phyloP scores from a whole-genome alignment of 306 rosid species.

The Purshia tridentata region DNA sequence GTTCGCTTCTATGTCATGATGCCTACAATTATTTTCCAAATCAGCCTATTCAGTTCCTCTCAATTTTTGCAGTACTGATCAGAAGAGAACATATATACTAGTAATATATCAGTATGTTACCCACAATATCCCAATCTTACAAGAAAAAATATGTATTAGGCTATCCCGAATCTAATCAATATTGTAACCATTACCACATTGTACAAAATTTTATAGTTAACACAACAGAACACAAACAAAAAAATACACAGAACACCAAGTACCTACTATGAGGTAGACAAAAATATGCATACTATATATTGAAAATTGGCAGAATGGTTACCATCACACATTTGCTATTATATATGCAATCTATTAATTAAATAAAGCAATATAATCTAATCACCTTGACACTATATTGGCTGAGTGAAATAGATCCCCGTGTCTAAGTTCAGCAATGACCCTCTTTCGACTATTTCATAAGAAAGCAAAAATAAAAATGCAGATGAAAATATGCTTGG shows the following conservation, averaged over 20 bases:
- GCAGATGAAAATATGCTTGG: background rate
- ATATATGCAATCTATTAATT: no score
- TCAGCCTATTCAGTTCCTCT: background rate
- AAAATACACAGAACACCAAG: background rate
- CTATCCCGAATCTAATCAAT: no score
- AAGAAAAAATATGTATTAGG: no score
- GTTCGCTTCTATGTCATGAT: background rate
- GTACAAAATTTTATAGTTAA: no score
- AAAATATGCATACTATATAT: background rate
- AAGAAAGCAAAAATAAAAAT: slow-evolving; percentile 13
- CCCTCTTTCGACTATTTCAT: slow-evolving; percentile 86
- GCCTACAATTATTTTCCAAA: background rate
- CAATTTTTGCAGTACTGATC: background rate
- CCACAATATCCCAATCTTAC: background rate
- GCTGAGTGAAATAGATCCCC: slow-evolving; percentile 90
- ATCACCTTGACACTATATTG: slow-evolving; percentile 95
- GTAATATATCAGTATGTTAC: background rate
- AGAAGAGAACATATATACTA: background rate
- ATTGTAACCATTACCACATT: no score
- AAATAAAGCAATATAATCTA: slow-evolving; percentile 16
- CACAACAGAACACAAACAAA: no score
- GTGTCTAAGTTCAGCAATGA: slow-evolving; percentile 86
- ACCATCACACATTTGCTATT: no score
- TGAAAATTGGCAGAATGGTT: no score
- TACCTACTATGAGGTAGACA: background rate